phyloP scores from a whole-genome alignment of 805 yeast genomes.

The Teunomyces cretensis region DNA sequence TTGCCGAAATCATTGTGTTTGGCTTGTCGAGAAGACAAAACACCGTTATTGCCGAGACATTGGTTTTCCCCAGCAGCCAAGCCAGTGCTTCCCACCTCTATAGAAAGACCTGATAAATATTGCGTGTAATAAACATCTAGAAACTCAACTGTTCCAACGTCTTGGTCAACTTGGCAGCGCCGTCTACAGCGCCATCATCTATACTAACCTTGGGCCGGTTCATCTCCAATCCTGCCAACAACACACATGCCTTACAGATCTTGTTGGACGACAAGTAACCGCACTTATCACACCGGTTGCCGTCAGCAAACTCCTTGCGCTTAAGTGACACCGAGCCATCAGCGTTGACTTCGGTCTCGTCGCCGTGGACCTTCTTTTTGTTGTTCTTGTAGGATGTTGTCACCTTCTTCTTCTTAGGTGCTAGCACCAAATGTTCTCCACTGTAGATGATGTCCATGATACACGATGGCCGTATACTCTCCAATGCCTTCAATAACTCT shows the following conservation, averaged over 20 bases:
- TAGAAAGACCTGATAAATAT: conserved; percentile 12
- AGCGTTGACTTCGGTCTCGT: conserved; percentile 52
- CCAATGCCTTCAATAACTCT: conserved; percentile 84
- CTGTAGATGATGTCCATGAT: conserved; percentile 92
- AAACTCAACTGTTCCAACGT: conserved; percentile 66
- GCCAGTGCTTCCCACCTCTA: conserved; percentile 71
- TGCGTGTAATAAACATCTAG: background rate
- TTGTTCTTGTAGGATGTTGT: conserved; percentile 36
- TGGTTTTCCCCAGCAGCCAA: conserved; percentile 84
- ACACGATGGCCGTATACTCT: conserved; percentile 86
- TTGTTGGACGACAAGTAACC: conserved; percentile 87
- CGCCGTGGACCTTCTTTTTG: conserved; percentile 11
- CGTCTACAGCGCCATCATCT: conserved; percentile 54
- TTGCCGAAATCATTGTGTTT: conserved; percentile 73
- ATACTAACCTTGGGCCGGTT: conserved; percentile 65
- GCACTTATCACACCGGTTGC: conserved; percentile 80
- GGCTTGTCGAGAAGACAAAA: conserved; percentile 66
- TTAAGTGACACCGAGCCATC: conserved; percentile 62
- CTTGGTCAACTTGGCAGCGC: conserved; percentile 63
- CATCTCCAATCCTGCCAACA: conserved; percentile 79
- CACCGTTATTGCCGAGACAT: conserved; percentile 74
- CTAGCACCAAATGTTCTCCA: conserved; percentile 80
- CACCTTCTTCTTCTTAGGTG: conserved; percentile 50
- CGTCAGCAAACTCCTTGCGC: conserved; percentile 47
- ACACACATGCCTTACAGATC: conserved; percentile 90